A percentile compares a stretch with the other conserved stretches of the same genome.
These are phyloP conservation scores for Gloeophyllum trabeum DNA, from an alignment of 768 basidiomycete genomes.

Conservation along the genomic window DNA sequence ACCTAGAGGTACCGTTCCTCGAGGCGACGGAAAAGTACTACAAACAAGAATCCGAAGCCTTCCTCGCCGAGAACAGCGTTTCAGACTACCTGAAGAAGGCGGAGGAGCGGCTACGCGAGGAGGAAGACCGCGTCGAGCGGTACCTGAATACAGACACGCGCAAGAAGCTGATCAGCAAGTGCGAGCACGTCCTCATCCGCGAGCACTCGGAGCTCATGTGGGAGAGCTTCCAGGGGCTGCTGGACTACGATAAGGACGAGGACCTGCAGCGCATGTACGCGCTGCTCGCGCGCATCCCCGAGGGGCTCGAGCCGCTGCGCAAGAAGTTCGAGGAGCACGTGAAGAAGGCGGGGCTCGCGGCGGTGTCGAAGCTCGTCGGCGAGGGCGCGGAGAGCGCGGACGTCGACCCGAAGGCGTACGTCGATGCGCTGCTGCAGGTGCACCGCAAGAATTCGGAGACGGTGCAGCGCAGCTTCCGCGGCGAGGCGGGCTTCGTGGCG, in stretches of 20 bases:
- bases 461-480: constrained; percentile 79
- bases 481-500: constrained; percentile 89
- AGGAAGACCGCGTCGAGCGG: constrained; percentile 90
- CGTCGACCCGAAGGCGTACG: constrained; percentile 88
- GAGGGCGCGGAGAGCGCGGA: constrained; percentile 44
- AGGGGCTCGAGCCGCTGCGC: constrained; percentile 83
- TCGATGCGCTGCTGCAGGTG: constrained; percentile 85
- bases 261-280: constrained; percentile 94
- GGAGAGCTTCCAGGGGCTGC: constrained; percentile 83
- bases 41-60: constrained; percentile 82
- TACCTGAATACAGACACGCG: constrained; percentile 87
- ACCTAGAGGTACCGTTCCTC: constrained; percentile 86
- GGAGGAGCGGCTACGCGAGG: constrained; percentile 85
- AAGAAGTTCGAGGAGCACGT: constrained; percentile 94
- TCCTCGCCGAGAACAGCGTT: constrained; percentile 79
- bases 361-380: constrained; percentile 60
- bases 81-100: constrained; percentile 95
- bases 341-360: constrained; percentile 76
- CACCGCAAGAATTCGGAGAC: constrained; percentile 88
- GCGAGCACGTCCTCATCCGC: constrained; percentile 87
- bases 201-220: constrained; percentile 79
- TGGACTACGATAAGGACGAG: constrained; percentile 91
- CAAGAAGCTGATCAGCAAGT: constrained; percentile 68
- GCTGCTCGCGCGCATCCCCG: constrained; percentile 80
- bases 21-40: constrained; percentile 86